Evolutionary conservation across 768 basidiomycete genomes (phyloP).

Genomic region (Xerocomellus chrysenteron): DNA sequence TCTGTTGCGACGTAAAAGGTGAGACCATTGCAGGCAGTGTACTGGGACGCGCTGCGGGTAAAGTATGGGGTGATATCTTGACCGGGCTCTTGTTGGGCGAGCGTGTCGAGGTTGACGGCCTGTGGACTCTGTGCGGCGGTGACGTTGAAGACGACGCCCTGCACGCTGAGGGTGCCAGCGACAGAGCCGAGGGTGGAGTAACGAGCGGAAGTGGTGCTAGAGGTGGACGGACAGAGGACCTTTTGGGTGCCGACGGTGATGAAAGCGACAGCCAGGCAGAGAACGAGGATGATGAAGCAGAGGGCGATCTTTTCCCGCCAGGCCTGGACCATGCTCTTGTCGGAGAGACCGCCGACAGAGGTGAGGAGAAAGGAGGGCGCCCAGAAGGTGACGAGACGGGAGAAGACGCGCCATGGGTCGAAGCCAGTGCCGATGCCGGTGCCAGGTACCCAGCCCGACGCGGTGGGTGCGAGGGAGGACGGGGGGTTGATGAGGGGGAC

Average conservation of each 20-base stretch:
- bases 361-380: conserved; percentile 77
- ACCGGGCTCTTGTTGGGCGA: conserved; percentile 60
- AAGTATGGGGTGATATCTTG: conserved; percentile 92
- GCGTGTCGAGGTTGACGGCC: conserved; percentile 56
- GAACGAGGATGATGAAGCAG: conserved; percentile 77
- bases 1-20: conserved; percentile 71
- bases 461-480: conserved; percentile 38
- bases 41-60: conserved; percentile 64
- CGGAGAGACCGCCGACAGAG: conserved; percentile 76
- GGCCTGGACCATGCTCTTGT: conserved; percentile 76
- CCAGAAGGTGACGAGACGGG: conserved; percentile 84
- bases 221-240: conserved; percentile 77
- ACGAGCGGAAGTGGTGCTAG: conserved; percentile 38
- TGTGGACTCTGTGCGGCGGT: conserved; percentile 45
- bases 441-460: conserved; percentile 37
- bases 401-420: conserved; percentile 80
- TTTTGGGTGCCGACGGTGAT: conserved; percentile 92
- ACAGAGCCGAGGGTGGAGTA: conserved; percentile 57
- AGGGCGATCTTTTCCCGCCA: conserved; percentile 98
- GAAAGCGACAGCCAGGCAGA: conserved; percentile 85
- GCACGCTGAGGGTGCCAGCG: conserved; percentile 68
- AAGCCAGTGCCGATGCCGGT: conserved; percentile 32
- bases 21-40: conserved; percentile 60
- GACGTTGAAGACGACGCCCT: conserved; percentile 77
- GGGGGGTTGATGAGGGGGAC: conserved; percentile 92